These are phyloP conservation scores for Penicillium waksmanii DNA, from an alignment of 495 filamentous ascomycete species.

Conservation along the genomic window DNA sequence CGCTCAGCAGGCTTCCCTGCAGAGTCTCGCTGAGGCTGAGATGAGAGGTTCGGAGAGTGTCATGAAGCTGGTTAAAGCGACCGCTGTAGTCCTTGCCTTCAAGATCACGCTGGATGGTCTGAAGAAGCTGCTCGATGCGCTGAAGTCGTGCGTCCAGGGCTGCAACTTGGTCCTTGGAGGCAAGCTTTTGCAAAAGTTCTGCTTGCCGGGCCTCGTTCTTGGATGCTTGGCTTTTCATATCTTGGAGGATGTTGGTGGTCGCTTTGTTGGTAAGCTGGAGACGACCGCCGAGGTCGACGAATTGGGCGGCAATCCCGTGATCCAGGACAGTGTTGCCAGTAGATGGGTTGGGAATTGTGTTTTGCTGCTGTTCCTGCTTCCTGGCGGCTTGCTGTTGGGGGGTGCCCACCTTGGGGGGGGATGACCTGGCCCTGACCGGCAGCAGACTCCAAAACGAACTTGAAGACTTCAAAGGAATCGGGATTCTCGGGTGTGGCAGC, in stretches of 20 bases:
- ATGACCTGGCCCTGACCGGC: slow-evolving; percentile 39
- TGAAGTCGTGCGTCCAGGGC: slow-evolving; percentile 56
- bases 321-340: slow-evolving; percentile 50
- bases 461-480: slow-evolving; percentile 93
- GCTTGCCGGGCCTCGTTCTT: slow-evolving; percentile 63
- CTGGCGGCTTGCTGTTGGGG: slow-evolving; percentile 35
- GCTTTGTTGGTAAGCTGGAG: slow-evolving; percentile 76
- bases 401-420: slow-evolving; percentile 32
- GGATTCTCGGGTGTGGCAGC: slow-evolving; percentile 88
- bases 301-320: slow-evolving; percentile 62
- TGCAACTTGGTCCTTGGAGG: slow-evolving; percentile 56
- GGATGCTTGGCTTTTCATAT: slow-evolving; percentile 51
- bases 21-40: slow-evolving; percentile 61
- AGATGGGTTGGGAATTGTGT: slow-evolving; percentile 11
- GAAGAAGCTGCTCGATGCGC: slow-evolving; percentile 59
- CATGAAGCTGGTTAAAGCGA: slow-evolving; percentile 71
- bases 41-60: slow-evolving; percentile 73
- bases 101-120: slow-evolving; percentile 64
- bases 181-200: slow-evolving; percentile 53
- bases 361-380: slow-evolving; percentile 30
- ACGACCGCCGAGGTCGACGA: slow-evolving; percentile 79
- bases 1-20: slow-evolving; percentile 38
- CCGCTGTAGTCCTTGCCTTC: slow-evolving; percentile 73
- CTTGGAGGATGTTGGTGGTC: slow-evolving; percentile 67
- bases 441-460: slow-evolving; percentile 68